Evolutionary conservation across 768 basidiomycete species (phyloP).

Genomic region (Termitomyces titanicus): DNA sequence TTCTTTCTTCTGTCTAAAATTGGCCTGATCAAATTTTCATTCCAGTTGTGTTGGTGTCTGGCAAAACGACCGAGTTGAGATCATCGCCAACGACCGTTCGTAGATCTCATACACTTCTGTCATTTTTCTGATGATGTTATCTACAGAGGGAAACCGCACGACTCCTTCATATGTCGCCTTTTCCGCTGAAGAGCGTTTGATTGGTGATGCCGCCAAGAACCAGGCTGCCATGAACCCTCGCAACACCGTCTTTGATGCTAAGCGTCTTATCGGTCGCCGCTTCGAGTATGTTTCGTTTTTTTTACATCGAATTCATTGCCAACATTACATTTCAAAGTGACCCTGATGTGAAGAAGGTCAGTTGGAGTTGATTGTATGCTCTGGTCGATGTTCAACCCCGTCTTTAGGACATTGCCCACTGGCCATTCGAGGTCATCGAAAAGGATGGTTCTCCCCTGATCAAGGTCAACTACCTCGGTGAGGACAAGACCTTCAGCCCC

Average conservation of each 20-base stretch:
- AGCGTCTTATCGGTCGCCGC: conserved; percentile 96
- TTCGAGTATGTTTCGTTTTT: conserved; percentile 65
- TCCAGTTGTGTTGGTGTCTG: conserved; percentile 95
- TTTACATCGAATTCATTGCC: conserved; percentile 5
- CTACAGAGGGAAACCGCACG: conserved; percentile 92
- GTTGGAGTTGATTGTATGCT: conserved; percentile 15
- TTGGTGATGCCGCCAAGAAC: conserved; percentile 98
- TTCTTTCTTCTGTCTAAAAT: background rate
- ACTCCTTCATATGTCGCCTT: conserved; percentile 99
- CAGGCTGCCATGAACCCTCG: conserved; percentile 99
- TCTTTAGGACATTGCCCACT: conserved; percentile 86
- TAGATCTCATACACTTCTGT: conserved; percentile 12
- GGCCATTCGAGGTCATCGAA: conserved; percentile 97
- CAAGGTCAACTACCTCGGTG: conserved; percentile 91
- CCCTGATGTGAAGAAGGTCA: conserved; percentile 89
- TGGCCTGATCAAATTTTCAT: conserved; percentile 18
- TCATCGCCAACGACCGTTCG: conserved; percentile 96
- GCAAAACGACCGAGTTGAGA: conserved; percentile 99
- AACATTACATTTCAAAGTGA: conserved; percentile 45
- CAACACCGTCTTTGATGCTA: conserved; percentile 99
- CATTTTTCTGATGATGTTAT: background rate
- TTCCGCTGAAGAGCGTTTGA: conserved; percentile 92
- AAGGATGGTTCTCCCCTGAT: conserved; percentile 97
- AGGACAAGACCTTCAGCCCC: conserved; percentile 95
- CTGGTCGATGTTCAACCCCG: conserved; percentile 10